Percentiles rank a stretch among this genome's conserved stretches.
Evolutionary conservation across 768 basidiomycete genomes (phyloP).

Genomic region (Dictyophora rubrovolvata): DNA sequence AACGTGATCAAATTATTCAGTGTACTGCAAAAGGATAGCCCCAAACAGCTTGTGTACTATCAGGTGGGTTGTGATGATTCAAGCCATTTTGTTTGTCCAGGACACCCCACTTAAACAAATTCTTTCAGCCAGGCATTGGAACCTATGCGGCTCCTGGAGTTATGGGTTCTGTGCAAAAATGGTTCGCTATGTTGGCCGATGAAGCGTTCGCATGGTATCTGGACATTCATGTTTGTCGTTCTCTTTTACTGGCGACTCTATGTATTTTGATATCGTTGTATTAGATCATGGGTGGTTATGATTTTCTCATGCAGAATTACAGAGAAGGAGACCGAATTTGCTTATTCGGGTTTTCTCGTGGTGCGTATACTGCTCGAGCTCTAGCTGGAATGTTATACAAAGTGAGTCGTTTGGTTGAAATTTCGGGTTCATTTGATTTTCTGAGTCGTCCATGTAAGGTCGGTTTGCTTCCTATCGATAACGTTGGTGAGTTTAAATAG

Average conservation of each 20-base stretch:
- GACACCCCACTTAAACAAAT: neutral
- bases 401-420: constrained; percentile 13
- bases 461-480: constrained; percentile 59
- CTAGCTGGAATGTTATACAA: constrained; percentile 32
- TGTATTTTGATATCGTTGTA: constrained; percentile 23
- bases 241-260: neutral
- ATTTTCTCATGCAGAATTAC: constrained; percentile 32
- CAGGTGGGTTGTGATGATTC: neutral
- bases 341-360: constrained; percentile 37
- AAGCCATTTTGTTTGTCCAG: neutral
- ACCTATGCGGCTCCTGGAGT: constrained; percentile 20
- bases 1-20: constrained; percentile 32
- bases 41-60: constrained; percentile 29
- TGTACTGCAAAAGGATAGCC: constrained; percentile 21
- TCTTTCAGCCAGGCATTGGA: constrained; percentile 27
- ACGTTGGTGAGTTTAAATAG: constrained; percentile 23
- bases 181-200: constrained; percentile 22
- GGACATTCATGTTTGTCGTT: neutral
- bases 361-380: constrained; percentile 31
- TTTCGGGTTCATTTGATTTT: neutral
- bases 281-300: constrained; percentile 27
- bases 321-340: constrained; percentile 28
- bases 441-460: constrained; percentile 31
- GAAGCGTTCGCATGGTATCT: constrained; percentile 29
- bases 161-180: constrained; percentile 15